Base-by-base conservation (phyloP, 108 stramenopile species). In the Epipyxis sp. region DNA sequence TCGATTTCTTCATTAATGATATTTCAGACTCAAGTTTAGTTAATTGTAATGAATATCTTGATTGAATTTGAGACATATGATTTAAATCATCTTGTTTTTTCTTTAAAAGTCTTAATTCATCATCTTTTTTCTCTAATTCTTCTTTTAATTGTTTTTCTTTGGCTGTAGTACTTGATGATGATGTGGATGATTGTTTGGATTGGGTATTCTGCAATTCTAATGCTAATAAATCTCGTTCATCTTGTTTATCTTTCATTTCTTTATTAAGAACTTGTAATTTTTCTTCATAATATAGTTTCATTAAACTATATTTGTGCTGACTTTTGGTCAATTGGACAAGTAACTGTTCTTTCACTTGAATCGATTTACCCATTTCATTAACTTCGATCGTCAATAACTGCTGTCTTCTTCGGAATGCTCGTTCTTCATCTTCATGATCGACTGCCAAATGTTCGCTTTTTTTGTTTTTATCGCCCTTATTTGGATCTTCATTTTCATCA, bases 201-300 rank as follows among this genome's bases (percentile, higher is more conserved):
- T 20, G 6, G 44, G 43, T 3, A 43, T 74, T 42, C 3, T 6
- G 34, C 6, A 74, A 42, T 32, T 74, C 71, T 35, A 32, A 6
- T 3, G 35, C 27, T 6, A 65, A 32, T 37, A 32, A 6, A 13
- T 74, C 71, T 74, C 44, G 6, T 74, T 54, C 71, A 6, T 57
- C 25, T 25, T 74, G 71, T 42, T 74, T 74, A 6, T 74, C 71
- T 13, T 13, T 16, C 71, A 77, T 77, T 25, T 45, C 59, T 16
- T 43, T 30, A 59, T 32, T 62, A 32, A 59, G 13, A 34, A 25
- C 2, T 16, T 2, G 1, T 40, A 77, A 40, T 45, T n/a, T 43
- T 3, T 32, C 3, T 65, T 77, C 45, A 20, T 77, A 77, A 40
- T 59, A 77, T 30, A 59, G 6, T 39, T 77, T 77, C 76, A 77